Percentiles rank a stretch among this genome's conserved stretches.
Conservation (phyloP, 306 rosid species). For the Begonia fuchsioides region DNA sequence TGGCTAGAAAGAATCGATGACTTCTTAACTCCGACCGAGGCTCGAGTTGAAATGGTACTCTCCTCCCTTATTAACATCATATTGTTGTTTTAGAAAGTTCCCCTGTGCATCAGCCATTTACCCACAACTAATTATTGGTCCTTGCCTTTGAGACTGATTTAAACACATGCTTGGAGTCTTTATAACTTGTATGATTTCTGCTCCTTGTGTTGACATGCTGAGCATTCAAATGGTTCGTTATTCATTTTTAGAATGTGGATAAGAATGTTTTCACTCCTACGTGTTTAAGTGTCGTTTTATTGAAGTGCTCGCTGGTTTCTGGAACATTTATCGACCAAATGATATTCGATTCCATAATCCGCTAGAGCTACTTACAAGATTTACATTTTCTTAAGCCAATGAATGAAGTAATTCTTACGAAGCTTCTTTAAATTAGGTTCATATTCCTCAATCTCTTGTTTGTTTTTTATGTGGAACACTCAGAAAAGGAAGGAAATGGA, state of each 20-base stretch:
- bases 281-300: not conserved
- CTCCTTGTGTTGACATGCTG: not conserved
- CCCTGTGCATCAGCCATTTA: no score
- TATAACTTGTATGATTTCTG: not conserved
- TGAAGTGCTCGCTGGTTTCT: no score
- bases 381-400: no score
- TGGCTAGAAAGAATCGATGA: constrained; percentile 61
- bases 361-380: no score
- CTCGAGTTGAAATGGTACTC: constrained; percentile 47
- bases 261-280: not conserved
- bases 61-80: not conserved
- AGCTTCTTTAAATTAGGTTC: no score
- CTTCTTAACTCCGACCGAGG: constrained; percentile 51
- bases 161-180: no score
- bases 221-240: not conserved
- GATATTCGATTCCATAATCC: no score
- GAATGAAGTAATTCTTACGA: no score
- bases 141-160: constrained; percentile 2
- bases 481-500: constrained; percentile 70
- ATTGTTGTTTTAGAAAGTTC: no score
- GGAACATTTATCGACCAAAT: no score
- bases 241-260: not conserved
- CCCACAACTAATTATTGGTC: not conserved
- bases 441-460: not conserved
- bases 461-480: constrained; percentile 13